Evolutionary conservation across 2,329 filamentous ascomycete species (phyloP), one percentile per base, ranked within the genome.

Genomic region (Calonectria pteridis): DNA sequence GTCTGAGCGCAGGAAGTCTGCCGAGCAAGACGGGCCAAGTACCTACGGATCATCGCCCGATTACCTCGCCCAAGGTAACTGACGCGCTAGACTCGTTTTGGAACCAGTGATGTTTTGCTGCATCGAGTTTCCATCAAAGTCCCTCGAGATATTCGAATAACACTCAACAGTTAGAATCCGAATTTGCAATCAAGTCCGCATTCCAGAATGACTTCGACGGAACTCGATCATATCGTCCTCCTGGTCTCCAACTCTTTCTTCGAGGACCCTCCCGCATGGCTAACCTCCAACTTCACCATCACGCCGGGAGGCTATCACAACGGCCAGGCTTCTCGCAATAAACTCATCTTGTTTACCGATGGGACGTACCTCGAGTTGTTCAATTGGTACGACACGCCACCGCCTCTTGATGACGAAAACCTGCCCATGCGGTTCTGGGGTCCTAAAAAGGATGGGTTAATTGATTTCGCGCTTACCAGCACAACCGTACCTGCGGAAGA

Each of bases 211-310:
- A 37, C 55, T 40, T 62, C 55, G 0, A 37, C 55, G 11, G n/a
- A 62, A 29, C 33, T 62, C 6, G 55, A 62, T 62, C 55, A 62
- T 29, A 62, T 62, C 29, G 55, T 62, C 7, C 55, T 62, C 1
- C 35, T 62, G 16, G 55, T 43, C 11, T 62, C 55, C 23, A 11
- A n/a, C 23, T 40, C 55, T 1, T 62, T 62, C 55, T 62, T 62
- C 2, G 33, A 62, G 35, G 16, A 62, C 35, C 55, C 55, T 20
- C 55, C 55, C 2, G 23, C 23, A 14, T 62, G 55, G 55, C 33
- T 62, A 11, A 62, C 55, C 55, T 40, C 33, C 6, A 62, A 62
- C 16, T 62, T 62, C 55, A 62, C 55, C 23, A 62, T 62, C 55
- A 62, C 55, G 10, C 33, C 33, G 5, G 55, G 55, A 28, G 55